Evolutionary conservation across 2,329 filamentous ascomycete species (phyloP).

Genomic region (Sclerotiophoma versabilis): DNA sequence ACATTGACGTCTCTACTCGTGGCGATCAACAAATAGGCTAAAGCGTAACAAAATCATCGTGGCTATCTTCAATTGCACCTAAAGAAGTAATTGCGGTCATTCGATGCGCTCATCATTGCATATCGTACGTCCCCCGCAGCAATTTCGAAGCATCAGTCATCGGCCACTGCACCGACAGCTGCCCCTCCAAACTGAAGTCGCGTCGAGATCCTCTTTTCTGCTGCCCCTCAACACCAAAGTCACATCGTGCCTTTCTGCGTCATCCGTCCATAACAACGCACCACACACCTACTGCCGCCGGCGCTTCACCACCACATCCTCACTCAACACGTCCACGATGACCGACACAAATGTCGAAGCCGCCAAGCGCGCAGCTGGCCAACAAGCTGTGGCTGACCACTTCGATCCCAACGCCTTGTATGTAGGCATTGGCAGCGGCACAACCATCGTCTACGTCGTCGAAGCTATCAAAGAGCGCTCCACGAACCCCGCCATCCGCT

Average conservation of each 20-base stretch:
- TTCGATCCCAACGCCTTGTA: conserved; percentile 68
- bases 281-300: background rate
- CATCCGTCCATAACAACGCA: background rate
- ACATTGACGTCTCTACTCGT: conserved; percentile 8
- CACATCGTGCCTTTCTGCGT: conserved; percentile 1
- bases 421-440: conserved; percentile 82
- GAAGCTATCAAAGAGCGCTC: conserved; percentile 69
- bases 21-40: conserved; percentile 14
- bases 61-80: conserved; percentile 4
- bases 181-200: conserved; percentile 27
- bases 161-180: conserved; percentile 26
- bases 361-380: conserved; percentile 78
- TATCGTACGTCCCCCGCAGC: conserved; percentile 22
- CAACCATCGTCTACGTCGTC: conserved; percentile 84
- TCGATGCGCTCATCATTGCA: conserved; percentile 9
- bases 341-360: conserved; percentile 62
- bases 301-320: conserved; percentile 15
- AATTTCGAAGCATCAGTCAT: conserved; percentile 39
- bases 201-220: conserved; percentile 8
- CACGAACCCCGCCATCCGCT: conserved; percentile 68
- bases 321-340: conserved; percentile 30
- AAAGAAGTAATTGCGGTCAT: background rate
- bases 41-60: background rate
- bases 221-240: conserved; percentile 14
- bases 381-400: conserved; percentile 74